Evolutionary conservation across 441 rosid species (phyloP), one percentile per base, ranked within the genome.

Genomic region (Bocquillonia castaneifolia): DNA sequence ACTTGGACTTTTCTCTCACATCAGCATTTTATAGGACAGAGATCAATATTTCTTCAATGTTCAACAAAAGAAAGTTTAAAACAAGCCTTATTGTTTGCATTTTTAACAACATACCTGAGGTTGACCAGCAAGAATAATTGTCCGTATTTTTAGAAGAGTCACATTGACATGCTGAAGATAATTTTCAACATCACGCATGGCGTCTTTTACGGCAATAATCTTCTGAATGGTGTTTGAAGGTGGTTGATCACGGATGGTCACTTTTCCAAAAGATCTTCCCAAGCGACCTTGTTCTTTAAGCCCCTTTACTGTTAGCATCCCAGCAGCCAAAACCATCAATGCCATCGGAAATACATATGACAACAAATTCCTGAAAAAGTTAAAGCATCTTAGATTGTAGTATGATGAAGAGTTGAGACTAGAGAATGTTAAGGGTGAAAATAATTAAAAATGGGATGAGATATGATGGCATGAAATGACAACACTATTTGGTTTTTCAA

Each of bases 211-310:
- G 53, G 99, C 96, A 53, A 93, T 81, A 26, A 93, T 90, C 83
- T 93, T 91, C 70, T 93, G 92, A 72, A 93, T 86, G 55, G 99
- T 93, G 79, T 93, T 93, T 69, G 99, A 93, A 69, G 99, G 93
- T 61, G 97, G 97, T 78, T 94, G 99, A 82, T 94, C 97, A 66
- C 80, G 82, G 68, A 94, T 88, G 1, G 92, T 91, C 77, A 94
- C 79, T 76, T 79, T 84, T 63, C 99, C 97, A 69, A 89, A 94
- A 48, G 77, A 85, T 82, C 93, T 88, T 63, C 97, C 99, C 57
- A 94, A 82, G 70, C 99, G 96, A 36, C 97, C 97, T 84, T 94
- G 99, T 77, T 83, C 82, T 81, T 86, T 87, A n/a, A 94, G 88
- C 69, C 99, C 90, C 81, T 90, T 94, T 22, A 94, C 71, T 14